phyloP scores from a whole-genome alignment of 2,329 filamentous ascomycete genomes.

The Trichophyton rubrum region DNA sequence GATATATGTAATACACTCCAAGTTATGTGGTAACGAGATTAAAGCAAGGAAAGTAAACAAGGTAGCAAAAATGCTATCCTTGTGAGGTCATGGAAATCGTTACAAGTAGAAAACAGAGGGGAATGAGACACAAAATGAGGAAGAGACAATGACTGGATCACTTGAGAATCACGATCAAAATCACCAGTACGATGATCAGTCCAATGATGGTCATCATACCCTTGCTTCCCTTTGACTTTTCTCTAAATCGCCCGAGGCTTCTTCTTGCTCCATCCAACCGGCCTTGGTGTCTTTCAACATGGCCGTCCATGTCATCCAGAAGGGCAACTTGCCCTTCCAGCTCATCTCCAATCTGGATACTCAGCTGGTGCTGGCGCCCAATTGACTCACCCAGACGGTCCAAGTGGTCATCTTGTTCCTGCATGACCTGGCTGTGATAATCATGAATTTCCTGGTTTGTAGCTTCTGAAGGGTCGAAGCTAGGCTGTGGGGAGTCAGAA shows the following conservation, averaged over 20 bases:
- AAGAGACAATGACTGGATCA: constrained; percentile 26
- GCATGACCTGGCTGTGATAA: constrained; percentile 67
- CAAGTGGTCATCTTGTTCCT: constrained; percentile 89
- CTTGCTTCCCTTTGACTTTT: constrained; percentile 70
- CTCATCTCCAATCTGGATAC: constrained; percentile 93
- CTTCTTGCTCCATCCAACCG: constrained; percentile 63
- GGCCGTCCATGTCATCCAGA: constrained; percentile 76
- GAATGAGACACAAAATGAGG: neutral
- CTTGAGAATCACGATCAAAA: constrained; percentile 74
- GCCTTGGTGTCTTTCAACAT: constrained; percentile 66
- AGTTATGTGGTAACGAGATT: neutral
- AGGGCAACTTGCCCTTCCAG: constrained; percentile 79
- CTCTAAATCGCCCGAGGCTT: constrained; percentile 57
- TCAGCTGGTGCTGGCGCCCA: constrained; percentile 76
- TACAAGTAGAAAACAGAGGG: neutral
- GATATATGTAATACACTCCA: neutral
- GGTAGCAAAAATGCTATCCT: neutral
- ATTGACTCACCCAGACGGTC: constrained; percentile 78
- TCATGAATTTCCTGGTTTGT: constrained; percentile 75
- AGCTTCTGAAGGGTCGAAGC: constrained; percentile 43
- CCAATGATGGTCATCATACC: constrained; percentile 72
- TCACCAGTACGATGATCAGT: constrained; percentile 66
- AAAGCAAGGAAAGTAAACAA: neutral
- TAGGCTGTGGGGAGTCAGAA: constrained; percentile 45
- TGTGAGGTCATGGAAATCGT: neutral